Percentiles rank a stretch among this genome's conserved stretches.
These are phyloP conservation scores for Talaromyces pinophilus DNA, from an alignment of 2,329 filamentous ascomycete genomes.

Conservation along the genomic window DNA sequence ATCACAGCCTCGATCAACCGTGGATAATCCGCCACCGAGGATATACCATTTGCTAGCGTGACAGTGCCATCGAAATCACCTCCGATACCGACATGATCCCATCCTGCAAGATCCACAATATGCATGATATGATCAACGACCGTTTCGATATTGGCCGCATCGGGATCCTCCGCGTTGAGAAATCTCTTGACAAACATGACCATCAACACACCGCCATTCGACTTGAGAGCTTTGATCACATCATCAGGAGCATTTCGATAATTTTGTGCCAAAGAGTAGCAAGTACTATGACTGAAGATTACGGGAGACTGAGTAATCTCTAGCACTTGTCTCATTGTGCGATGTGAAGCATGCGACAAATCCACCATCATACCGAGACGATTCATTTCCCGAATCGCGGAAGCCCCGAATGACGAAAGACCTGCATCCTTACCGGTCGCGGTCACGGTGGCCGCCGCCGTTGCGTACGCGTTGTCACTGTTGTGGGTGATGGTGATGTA, in stretches of 20 bases:
- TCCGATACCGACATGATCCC: conserved; percentile 43
- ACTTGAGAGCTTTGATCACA: conserved; percentile 17
- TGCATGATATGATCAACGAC: conserved; percentile 20
- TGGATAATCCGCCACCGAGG: conserved; percentile 36
- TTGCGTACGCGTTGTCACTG: conserved; percentile 32
- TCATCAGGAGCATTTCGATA: conserved; percentile 17
- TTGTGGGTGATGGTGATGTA: conserved; percentile 20
- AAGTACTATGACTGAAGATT: conserved; percentile 19
- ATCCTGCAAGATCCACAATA: conserved; percentile 32
- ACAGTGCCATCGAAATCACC: conserved; percentile 28
- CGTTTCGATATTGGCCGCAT: conserved; percentile 17
- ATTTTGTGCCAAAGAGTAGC: conserved; percentile 17
- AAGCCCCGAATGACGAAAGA: conserved; percentile 29
- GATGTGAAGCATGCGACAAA: conserved; percentile 29
- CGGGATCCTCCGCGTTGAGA: conserved; percentile 18
- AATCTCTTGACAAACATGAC: conserved; percentile 19
- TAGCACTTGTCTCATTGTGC: conserved; percentile 19
- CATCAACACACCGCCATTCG: conserved; percentile 15
- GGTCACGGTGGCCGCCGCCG: conserved; percentile 28
- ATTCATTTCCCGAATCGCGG: conserved; percentile 33
- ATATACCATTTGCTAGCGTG: conserved; percentile 40
- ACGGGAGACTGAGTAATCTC: conserved; percentile 17
- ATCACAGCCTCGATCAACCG: conserved; percentile 37
- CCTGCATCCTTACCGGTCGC: conserved; percentile 26
- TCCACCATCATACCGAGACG: conserved; percentile 35